Evolutionary conservation across 2,329 filamentous ascomycete genomes (phyloP).

Genomic region (Boeremia lycopersici): DNA sequence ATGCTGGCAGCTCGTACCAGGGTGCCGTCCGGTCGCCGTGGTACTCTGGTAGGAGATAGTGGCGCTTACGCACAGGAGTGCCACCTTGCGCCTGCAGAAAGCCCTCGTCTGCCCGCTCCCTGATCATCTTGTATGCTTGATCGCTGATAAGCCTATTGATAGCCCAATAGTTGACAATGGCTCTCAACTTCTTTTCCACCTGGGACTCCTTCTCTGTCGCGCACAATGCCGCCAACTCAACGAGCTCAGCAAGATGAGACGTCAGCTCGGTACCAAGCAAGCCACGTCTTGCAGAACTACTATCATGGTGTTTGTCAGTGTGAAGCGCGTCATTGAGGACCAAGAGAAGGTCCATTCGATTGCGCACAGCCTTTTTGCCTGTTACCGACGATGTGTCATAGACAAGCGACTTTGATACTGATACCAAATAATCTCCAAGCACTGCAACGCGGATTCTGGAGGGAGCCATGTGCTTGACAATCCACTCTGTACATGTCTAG

Average conservation of each 20-base stretch:
- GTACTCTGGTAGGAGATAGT: constrained; percentile 73
- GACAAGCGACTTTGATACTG: constrained; percentile 67
- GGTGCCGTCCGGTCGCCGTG: constrained; percentile 76
- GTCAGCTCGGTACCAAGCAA: constrained; percentile 51
- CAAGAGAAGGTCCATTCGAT: constrained; percentile 77
- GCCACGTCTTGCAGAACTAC: constrained; percentile 10
- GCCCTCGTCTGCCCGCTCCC: constrained; percentile 59
- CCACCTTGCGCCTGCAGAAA: constrained; percentile 41
- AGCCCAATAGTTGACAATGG: constrained; percentile 74
- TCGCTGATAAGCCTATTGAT: constrained; percentile 66
- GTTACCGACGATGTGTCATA: constrained; percentile 20
- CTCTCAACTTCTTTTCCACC: constrained; percentile 63
- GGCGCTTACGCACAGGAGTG: constrained; percentile 55
- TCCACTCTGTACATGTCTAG: constrained; percentile 88
- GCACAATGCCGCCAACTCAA: constrained; percentile 59
- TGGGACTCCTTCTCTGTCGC: constrained; percentile 66
- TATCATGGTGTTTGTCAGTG: constrained; percentile 33
- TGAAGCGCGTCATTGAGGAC: constrained; percentile 79
- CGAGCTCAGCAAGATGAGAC: constrained; percentile 66
- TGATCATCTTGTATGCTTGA: constrained; percentile 63
- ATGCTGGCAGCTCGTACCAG: constrained; percentile 83
- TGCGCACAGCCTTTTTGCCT: constrained; percentile 64
- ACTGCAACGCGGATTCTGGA: constrained; percentile 70
- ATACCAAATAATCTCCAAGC: constrained; percentile 76
- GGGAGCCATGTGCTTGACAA: constrained; percentile 71